phyloP scores from a whole-genome alignment of 1,139 yeast species.

The Groenewaldozyma auringiensis region DNA sequence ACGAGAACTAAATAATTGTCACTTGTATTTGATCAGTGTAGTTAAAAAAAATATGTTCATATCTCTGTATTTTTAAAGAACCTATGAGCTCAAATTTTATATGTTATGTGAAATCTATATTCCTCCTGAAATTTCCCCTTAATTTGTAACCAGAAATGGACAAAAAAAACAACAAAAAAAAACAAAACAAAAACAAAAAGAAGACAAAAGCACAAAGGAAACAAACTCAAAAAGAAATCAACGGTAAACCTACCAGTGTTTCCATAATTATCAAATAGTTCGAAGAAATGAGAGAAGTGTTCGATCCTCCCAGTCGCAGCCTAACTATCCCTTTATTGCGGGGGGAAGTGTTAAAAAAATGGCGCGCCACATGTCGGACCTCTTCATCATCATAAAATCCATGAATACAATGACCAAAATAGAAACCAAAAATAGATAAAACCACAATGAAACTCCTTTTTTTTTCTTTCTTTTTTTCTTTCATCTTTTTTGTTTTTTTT shows the following conservation, averaged over 20 bases:
- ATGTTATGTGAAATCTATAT: no score
- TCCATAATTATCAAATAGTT: no score
- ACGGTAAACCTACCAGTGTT: no score
- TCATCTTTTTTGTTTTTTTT: slow-evolving; percentile 1
- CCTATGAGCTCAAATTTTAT: no score
- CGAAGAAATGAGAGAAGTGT: slow-evolving; percentile 3
- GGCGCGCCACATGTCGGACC: neutral
- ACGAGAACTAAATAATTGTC: no score
- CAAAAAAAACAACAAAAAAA: neutral
- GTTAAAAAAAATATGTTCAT: no score
- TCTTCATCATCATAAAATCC: neutral
- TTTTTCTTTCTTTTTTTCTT: no score
- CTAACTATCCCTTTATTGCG: neutral
- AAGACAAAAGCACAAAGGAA: neutral
- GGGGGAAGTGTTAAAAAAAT: neutral
- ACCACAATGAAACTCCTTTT: no score
- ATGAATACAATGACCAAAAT: neutral
- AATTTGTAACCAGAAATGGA: no score
- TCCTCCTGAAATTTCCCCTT: no score
- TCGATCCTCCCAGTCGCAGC: slow-evolving; percentile 1
- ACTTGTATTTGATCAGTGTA: no score
- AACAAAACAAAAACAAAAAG: slow-evolving; percentile 2
- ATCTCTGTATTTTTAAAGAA: no score
- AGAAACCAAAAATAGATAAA: neutral
- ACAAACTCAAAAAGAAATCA: neutral